A percentile compares a stretch with the other conserved stretches of the same genome.
These are phyloP conservation scores for Candida silvicultrix DNA, from an alignment of 805 yeast genomes.

Conservation along the genomic window DNA sequence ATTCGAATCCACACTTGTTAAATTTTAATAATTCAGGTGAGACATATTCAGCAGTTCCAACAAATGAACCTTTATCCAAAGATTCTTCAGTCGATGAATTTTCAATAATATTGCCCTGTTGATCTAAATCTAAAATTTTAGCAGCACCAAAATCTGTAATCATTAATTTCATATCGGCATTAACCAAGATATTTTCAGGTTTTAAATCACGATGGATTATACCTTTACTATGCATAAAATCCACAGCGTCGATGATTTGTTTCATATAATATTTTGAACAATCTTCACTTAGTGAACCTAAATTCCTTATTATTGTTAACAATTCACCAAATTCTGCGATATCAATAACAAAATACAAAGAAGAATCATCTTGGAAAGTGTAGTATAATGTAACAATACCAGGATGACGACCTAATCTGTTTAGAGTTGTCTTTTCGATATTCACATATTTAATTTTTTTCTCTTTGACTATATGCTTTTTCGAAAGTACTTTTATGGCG, in stretches of 20 bases:
- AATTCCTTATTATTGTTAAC: slow-evolving; percentile 66
- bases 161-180: slow-evolving; percentile 79
- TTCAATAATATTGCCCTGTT: slow-evolving; percentile 23
- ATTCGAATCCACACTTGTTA: slow-evolving; percentile 77
- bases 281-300: slow-evolving; percentile 70
- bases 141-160: slow-evolving; percentile 99
- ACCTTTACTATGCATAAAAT: slow-evolving; percentile 82
- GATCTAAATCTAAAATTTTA: slow-evolving; percentile 46
- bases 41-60: slow-evolving; percentile 96
- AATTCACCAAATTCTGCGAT: slow-evolving; percentile 95
- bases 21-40: slow-evolving; percentile 87
- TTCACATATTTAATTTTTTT: slow-evolving; percentile 93
- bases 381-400: slow-evolving; percentile 89
- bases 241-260: slow-evolving; percentile 87
- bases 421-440: slow-evolving; percentile 87
- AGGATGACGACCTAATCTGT: slow-evolving; percentile 85
- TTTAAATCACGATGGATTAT: slow-evolving; percentile 91
- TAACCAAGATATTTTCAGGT: slow-evolving; percentile 88
- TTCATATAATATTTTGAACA: slow-evolving; percentile 76
- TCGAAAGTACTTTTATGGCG: slow-evolving; percentile 88
- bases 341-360: slow-evolving; percentile 87
- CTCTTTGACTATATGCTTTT: slow-evolving; percentile 89
- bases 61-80: slow-evolving; percentile 56
- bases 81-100: slow-evolving; percentile 25
- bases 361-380: slow-evolving; percentile 89